Conservation (phyloP, 257 asterid species). For the Capsicum chinense region DNA sequence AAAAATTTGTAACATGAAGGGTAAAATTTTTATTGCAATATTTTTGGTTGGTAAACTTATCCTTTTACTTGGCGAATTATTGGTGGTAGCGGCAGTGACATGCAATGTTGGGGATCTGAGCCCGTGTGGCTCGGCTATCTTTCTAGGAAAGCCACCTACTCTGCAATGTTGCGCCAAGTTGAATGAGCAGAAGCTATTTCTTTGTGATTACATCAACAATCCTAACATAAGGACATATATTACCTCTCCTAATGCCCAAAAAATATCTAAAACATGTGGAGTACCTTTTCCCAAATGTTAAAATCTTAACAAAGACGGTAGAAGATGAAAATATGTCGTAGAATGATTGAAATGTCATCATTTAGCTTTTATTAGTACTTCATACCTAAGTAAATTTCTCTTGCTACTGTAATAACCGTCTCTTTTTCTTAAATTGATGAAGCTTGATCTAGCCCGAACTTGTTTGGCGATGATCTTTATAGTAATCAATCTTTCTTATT, state of each 20-base stretch:
- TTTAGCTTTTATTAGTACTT: neutral
- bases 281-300: conserved; percentile 31
- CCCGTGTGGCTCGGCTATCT: conserved; percentile 33
- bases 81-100: conserved; percentile 31
- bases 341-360: neutral
- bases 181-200: conserved; percentile 41
- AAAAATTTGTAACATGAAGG: neutral
- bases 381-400: neutral
- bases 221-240: conserved; percentile 33
- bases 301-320: neutral
- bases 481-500: too few species aligned
- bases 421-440: too few species aligned
- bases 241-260: conserved; percentile 37
- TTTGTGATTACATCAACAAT: conserved; percentile 37
- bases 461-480: too few species aligned
- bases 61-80: neutral
- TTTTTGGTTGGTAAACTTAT: neutral
- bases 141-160: neutral
- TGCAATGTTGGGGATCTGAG: conserved; percentile 30
- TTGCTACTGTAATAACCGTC: neutral
- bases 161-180: conserved; percentile 34
- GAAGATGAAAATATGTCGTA: neutral
- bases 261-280: conserved; percentile 29
- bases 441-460: too few species aligned
- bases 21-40: neutral